Conservation (phyloP, 2,329 filamentous ascomycete genomes). For the Calcarisporium arbuscula region DNA sequence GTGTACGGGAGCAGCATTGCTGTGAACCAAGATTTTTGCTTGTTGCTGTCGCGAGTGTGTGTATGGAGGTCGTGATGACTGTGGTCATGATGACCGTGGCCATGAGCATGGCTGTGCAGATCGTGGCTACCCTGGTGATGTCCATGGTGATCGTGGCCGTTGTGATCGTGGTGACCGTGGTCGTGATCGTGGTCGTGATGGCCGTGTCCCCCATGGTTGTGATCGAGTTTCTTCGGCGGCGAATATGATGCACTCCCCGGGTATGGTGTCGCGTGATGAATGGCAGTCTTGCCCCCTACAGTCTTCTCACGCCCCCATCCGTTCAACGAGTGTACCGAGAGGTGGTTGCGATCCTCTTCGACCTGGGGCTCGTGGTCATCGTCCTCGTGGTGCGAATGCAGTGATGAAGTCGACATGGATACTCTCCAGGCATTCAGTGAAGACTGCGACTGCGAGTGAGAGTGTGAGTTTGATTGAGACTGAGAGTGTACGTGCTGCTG, state of each 20-base stretch:
- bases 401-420: conserved; percentile 26
- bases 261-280: too few relatives aligned
- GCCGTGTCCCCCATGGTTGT: conserved; percentile 21
- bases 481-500: conserved; percentile 35
- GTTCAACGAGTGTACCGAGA: too few relatives aligned
- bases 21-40: conserved; percentile 62
- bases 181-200: conserved; percentile 21
- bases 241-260: too few relatives aligned
- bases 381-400: conserved; percentile 18
- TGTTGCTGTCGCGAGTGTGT: conserved; percentile 33
- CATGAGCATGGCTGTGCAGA: conserved; percentile 16
- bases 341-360: too few relatives aligned
- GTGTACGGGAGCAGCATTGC: conserved; percentile 64
- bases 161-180: conserved; percentile 19
- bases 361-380: conserved; percentile 2
- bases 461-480: conserved; percentile 29
- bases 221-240: conserved; percentile 15
- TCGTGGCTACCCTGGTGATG: conserved; percentile 20
- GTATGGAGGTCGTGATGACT: conserved; percentile 18
- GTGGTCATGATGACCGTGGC: conserved; percentile 20
- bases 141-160: conserved; percentile 17
- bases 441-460: conserved; percentile 28
- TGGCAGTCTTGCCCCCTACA: too few relatives aligned
- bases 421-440: conserved; percentile 33
- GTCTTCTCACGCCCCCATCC: too few relatives aligned